phyloP scores from a whole-genome alignment of 768 basidiomycete genomes.

The Albatrellus ellisii region DNA sequence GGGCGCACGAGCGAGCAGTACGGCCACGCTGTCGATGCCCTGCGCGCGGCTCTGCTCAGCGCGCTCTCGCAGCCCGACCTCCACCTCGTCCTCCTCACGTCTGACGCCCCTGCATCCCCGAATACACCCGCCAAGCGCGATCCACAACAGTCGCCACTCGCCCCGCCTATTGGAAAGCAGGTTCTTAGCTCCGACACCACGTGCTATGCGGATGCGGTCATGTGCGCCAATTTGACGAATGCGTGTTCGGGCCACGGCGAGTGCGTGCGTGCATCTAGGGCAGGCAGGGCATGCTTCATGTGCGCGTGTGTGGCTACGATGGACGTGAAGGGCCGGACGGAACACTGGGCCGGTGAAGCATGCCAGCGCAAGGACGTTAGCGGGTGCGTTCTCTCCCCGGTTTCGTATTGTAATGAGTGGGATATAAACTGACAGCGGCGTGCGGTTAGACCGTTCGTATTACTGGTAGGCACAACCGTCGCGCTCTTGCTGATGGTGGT shows the following conservation, averaged over 20 bases:
- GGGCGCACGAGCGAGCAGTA: conserved; percentile 47
- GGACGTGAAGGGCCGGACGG: conserved; percentile 39
- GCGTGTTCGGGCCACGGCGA: conserved; percentile 59
- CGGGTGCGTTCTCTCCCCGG: conserved; percentile 37
- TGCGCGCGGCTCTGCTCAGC: conserved; percentile 35
- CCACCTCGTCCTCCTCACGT: conserved; percentile 39
- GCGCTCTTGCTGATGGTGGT: conserved; percentile 49
- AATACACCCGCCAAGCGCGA: conserved; percentile 12
- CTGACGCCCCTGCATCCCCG: conserved; percentile 18
- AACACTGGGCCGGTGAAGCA: conserved; percentile 60
- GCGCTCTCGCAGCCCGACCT: conserved; percentile 27
- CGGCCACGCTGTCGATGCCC: conserved; percentile 25
- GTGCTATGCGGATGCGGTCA: conserved; percentile 42
- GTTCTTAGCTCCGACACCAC: conserved; percentile 48
- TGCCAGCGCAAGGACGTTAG: conserved; percentile 76
- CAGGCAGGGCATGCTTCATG: conserved; percentile 38
- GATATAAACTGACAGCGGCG: conserved; percentile 1
- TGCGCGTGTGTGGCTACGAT: conserved; percentile 36
- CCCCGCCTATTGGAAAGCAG: conserved; percentile 32
- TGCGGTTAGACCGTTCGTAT: conserved; percentile 67
- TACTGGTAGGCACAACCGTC: conserved; percentile 57
- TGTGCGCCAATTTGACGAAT: conserved; percentile 49
- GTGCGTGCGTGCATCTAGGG: conserved; percentile 47
- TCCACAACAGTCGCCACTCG: conserved; percentile 30
- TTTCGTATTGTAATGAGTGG: neutral